Conservation (phyloP, 2,329 filamentous ascomycete species). For the Penicillium palitans region DNA sequence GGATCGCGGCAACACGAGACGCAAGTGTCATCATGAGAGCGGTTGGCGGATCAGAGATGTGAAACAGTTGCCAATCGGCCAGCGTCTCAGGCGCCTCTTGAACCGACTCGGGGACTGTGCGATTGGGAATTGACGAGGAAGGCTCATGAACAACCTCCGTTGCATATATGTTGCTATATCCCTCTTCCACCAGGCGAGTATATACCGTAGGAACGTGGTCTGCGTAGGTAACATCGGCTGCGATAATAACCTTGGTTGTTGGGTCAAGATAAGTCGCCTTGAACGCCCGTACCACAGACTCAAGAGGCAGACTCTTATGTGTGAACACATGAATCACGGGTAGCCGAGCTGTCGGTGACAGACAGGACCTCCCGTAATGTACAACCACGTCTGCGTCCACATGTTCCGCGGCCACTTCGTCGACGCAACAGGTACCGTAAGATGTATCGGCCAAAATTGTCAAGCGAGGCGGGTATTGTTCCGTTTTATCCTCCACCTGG, state of each 20-base stretch:
- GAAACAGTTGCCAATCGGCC: conserved; percentile 73
- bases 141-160: conserved; percentile 78
- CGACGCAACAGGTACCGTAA: conserved; percentile 94
- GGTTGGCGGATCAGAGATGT: conserved; percentile 77
- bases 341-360: conserved; percentile 83
- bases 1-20: conserved; percentile 74
- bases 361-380: conserved; percentile 88
- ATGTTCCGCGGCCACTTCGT: conserved; percentile 95
- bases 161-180: conserved; percentile 69
- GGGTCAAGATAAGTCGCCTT: conserved; percentile 66
- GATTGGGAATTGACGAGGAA: conserved; percentile 78
- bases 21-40: conserved; percentile 84
- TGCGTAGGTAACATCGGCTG: conserved; percentile 87
- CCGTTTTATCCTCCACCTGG: conserved; percentile 23
- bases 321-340: conserved; percentile 94
- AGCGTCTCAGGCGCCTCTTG: conserved; percentile 52
- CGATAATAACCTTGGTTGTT: conserved; percentile 68
- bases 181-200: conserved; percentile 55
- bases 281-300: conserved; percentile 62
- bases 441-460: conserved; percentile 94
- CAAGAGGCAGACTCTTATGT: conserved; percentile 64
- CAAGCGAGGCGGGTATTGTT: conserved; percentile 49
- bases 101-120: conserved; percentile 61
- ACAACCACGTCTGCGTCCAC: conserved; percentile 86
- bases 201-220: conserved; percentile 67